These are phyloP conservation scores for Phytopythium litorale DNA, from an alignment of 352 stramenopile species.

Conservation along the genomic window DNA sequence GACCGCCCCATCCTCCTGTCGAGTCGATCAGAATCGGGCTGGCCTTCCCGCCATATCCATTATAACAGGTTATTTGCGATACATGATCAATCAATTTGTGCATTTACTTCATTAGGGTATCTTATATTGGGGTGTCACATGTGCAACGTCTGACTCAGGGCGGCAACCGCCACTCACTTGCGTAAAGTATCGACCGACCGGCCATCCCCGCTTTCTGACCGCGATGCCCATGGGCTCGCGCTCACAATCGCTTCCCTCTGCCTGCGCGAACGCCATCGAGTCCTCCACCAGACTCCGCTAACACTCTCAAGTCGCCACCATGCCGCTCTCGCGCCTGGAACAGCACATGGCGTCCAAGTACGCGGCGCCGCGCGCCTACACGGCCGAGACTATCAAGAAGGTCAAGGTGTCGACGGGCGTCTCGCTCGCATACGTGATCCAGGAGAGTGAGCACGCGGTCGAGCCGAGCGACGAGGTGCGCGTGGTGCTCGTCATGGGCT, in stretches of 20 bases:
- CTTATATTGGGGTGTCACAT: background rate
- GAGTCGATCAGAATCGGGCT: background rate
- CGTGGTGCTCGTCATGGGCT: slow-evolving; percentile 46
- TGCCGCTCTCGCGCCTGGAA: slow-evolving; percentile 25
- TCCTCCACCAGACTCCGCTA: background rate
- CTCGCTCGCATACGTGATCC: slow-evolving; percentile 44
- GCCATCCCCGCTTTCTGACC: no score
- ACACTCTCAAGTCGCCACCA: slow-evolving; percentile 1
- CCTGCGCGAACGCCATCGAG: background rate
- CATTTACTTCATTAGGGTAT: background rate
- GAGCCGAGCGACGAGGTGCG: slow-evolving; percentile 13
- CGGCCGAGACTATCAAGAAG: slow-evolving; percentile 22
- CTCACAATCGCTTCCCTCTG: background rate
- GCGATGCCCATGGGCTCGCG: no score
- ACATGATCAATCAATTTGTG: background rate
- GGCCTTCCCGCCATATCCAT: background rate
- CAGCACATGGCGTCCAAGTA: slow-evolving; percentile 42
- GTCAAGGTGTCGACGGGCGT: slow-evolving; percentile 32
- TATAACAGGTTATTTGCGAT: background rate
- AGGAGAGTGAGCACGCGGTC: slow-evolving; percentile 13
- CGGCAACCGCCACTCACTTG: background rate
- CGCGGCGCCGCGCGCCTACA: slow-evolving; percentile 23
- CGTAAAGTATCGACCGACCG: background rate
- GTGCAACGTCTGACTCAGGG: background rate
- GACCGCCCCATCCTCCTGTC: slow-evolving; percentile 11